Evolutionary conservation across 257 asterid genomes (phyloP), one percentile per base, ranked within the genome.

Genomic region (Ilex aquifolium): DNA sequence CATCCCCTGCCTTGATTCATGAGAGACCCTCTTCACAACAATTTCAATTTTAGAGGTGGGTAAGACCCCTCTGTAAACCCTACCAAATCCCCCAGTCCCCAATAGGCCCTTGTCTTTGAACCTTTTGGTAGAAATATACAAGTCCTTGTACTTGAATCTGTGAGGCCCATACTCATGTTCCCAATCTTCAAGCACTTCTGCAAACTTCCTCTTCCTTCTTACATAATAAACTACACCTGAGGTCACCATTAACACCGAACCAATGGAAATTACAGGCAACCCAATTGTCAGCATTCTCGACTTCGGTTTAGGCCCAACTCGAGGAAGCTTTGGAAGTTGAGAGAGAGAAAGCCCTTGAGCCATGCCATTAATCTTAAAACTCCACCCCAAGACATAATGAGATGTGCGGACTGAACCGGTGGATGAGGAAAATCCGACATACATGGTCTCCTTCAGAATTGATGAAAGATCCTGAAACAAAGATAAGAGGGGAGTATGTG

Each of bases 131-230:
- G 68, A 61, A 15, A n/a, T 13, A 7, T 64, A 32, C 52, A 64
- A 57, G 13, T 64, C 68, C 16, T 64, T 46, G 44, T 52, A 64
- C 32, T 56, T 31, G 14, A 50, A 64, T 17, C 68, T 64, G 15
- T 64, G 68, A 10, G 68, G 68, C 32, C 68, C 68, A 54, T 32
- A 32, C 12, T 64, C 68, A 13, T 31, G 68, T 60, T 64, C 68
- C 68, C 68, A 64, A 1, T 39, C 60, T 56, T 64, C 68, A n/a
- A 64, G 55, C 21, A 32, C 48, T 13, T 64, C 68, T 10, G 61
- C 61, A n/a, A n/a, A n/a, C n/a, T n/a, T n/a, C n/a, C n/a, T n/a
- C n/a, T n/a, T n/a, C n/a, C n/a, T n/a, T n/a, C 40, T 36, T 36
- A 36, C 40, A 36, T 36, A 6, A 36, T 36, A 36, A 36, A 36